Percentiles rank a stretch among this genome's conserved stretches.
Evolutionary conservation across 768 basidiomycete genomes (phyloP).

Genomic region (Lentinula aciculospora): DNA sequence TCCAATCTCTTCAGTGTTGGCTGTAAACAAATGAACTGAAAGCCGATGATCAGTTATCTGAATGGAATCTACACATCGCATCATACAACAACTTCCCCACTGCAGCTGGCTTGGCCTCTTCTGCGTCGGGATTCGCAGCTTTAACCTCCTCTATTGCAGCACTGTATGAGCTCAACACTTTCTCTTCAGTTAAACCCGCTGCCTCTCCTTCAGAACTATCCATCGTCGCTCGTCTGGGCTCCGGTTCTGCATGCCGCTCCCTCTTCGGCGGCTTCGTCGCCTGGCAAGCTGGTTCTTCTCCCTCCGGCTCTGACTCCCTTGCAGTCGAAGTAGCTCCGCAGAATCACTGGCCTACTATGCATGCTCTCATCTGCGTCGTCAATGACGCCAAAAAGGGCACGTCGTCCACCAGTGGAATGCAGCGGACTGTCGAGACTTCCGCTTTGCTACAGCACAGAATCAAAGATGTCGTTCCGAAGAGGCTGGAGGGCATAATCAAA

Average conservation of each 20-base stretch:
- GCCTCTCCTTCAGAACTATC: constrained; percentile 78
- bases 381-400: constrained; percentile 96
- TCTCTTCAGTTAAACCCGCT: background rate
- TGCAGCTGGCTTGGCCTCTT: constrained; percentile 95
- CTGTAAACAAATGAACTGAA: constrained; percentile 7
- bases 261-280: constrained; percentile 97
- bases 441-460: constrained; percentile 86
- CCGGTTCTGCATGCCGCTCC: constrained; percentile 96
- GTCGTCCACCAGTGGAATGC: constrained; percentile 94
- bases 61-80: constrained; percentile 76
- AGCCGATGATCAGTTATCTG: constrained; percentile 47
- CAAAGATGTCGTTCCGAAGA: constrained; percentile 74
- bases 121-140: constrained; percentile 95
- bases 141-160: constrained; percentile 85
- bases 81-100: constrained; percentile 99
- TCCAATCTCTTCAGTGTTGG: background rate
- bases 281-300: constrained; percentile 72
- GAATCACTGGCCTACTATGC: constrained; percentile 90
- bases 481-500: constrained; percentile 76
- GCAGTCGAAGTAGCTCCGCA: constrained; percentile 84
- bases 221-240: constrained; percentile 93
- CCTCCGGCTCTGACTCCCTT: constrained; percentile 79
- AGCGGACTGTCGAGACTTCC: constrained; percentile 93
- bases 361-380: constrained; percentile 97
- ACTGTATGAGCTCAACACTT: constrained; percentile 61